Evolutionary conservation across 768 basidiomycete genomes (phyloP).

Genomic region (Sarcomyxa edulis): DNA sequence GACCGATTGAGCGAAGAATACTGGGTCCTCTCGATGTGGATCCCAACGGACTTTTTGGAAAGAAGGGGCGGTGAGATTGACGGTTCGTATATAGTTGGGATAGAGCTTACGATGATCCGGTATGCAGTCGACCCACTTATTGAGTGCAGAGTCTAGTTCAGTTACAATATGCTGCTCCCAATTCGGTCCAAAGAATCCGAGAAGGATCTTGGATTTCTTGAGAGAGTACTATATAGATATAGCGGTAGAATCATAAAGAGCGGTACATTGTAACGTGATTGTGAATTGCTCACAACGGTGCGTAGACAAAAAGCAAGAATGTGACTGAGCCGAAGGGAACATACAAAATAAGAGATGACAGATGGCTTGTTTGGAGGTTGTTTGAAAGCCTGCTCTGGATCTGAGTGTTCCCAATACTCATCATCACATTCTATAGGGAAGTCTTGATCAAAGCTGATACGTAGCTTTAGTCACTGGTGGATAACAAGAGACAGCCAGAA

Average conservation of each 20-base stretch:
- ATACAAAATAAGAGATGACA: constrained; percentile 49
- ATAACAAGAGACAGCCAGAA: constrained; percentile 2
- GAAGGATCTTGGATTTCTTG: constrained; percentile 52
- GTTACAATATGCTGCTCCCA: constrained; percentile 66
- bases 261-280: background rate
- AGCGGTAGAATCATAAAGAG: background rate
- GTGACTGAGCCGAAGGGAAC: constrained; percentile 49
- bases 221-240: constrained; percentile 58
- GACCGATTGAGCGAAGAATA: constrained; percentile 59
- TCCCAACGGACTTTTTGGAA: constrained; percentile 45
- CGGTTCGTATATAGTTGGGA: background rate
- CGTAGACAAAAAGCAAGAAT: constrained; percentile 57
- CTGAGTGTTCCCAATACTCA: constrained; percentile 66
- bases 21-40: constrained; percentile 35
- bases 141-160: constrained; percentile 66
- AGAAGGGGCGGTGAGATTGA: no score
- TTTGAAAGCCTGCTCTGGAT: constrained; percentile 53
- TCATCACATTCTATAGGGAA: constrained; percentile 59
- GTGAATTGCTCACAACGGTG: constrained; percentile 47
- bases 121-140: constrained; percentile 64
- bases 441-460: constrained; percentile 68
- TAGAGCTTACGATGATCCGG: constrained; percentile 49
- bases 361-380: constrained; percentile 61
- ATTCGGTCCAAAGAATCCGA: constrained; percentile 41
- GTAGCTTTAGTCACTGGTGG: background rate